Percentiles rank a stretch among this genome's conserved stretches.
phyloP scores from a whole-genome alignment of 352 stramenopile genomes.

The Phytopythium oedochilum region DNA sequence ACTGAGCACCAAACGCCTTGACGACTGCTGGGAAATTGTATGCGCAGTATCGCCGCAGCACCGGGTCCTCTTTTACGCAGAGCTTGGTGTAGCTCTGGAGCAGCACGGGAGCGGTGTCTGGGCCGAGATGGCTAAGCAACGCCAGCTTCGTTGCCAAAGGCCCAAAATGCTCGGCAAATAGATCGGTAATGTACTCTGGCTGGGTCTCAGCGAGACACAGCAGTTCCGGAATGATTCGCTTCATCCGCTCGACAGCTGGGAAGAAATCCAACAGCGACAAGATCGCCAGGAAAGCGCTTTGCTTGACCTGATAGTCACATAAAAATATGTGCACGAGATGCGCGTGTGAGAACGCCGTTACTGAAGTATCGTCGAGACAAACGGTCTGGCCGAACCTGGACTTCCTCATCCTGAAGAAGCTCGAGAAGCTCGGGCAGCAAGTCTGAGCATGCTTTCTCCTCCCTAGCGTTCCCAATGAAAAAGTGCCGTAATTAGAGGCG shows the following conservation, averaged over 20 bases:
- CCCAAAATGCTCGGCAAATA: conserved; percentile 50
- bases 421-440: conserved; percentile 71
- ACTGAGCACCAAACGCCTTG: conserved; percentile 56
- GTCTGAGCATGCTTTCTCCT: conserved; percentile 60
- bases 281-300: conserved; percentile 66
- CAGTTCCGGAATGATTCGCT: conserved; percentile 67
- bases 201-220: conserved; percentile 44
- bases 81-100: conserved; percentile 62
- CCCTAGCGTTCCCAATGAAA: conserved; percentile 27
- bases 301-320: conserved; percentile 48
- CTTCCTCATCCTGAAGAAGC: conserved; percentile 78
- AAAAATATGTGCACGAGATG: background rate
- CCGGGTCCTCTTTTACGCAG: conserved; percentile 50
- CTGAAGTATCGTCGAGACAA: background rate
- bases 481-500: no score
- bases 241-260: conserved; percentile 39
- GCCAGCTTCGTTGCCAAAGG: conserved; percentile 63
- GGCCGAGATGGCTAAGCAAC: conserved; percentile 47
- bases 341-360: background rate
- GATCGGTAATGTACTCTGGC: conserved; percentile 54
- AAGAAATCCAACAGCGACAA: conserved; percentile 78
- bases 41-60: conserved; percentile 55
- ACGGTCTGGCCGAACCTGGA: conserved; percentile 34
- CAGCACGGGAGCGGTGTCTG: conserved; percentile 40
- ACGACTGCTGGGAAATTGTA: conserved; percentile 81